These are phyloP conservation scores for Chrysanthemum seticuspe DNA, from an alignment of 129 eudicot genomes.

Conservation along the genomic window DNA sequence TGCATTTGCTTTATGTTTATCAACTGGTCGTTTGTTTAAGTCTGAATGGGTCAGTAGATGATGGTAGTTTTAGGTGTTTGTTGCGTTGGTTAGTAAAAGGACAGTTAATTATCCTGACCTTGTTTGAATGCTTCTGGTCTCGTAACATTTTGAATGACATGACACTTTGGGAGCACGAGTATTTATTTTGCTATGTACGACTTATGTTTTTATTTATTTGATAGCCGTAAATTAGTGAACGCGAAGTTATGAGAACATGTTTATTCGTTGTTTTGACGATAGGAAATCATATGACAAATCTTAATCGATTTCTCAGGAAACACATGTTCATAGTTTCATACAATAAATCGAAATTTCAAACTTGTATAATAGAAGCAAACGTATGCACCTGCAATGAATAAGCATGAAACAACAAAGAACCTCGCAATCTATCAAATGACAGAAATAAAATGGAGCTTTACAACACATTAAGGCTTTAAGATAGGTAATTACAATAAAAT, in stretches of 20 bases:
- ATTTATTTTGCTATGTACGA: too few relatives aligned
- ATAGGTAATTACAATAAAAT: conserved; percentile 12
- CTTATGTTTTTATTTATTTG: too few relatives aligned
- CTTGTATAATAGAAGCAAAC: background rate
- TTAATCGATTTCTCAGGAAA: too few relatives aligned
- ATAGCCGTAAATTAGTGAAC: too few relatives aligned
- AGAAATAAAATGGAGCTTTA: background rate
- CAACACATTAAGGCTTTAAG: conserved; percentile 11
- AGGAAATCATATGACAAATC: too few relatives aligned
- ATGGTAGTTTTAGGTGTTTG: conserved; percentile 11
- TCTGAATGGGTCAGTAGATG: conserved; percentile 4
- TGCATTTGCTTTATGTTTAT: conserved; percentile 90
- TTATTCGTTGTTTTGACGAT: too few relatives aligned
- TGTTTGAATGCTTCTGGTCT: conserved; percentile 6
- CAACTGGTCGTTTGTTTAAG: conserved; percentile 84
- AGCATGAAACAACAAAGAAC: background rate
- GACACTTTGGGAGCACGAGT: too few relatives aligned
- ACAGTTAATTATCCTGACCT: conserved; percentile 15
- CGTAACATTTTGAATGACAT: background rate
- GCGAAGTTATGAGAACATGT: too few relatives aligned
- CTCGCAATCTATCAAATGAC: background rate
- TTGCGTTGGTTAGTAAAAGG: conserved; percentile 5
- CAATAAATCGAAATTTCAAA: background rate
- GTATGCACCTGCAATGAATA: background rate
- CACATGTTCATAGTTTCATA: background rate